Evolutionary conservation across 306 rosid genomes (phyloP).

Genomic region (Bauhinia variegata): DNA sequence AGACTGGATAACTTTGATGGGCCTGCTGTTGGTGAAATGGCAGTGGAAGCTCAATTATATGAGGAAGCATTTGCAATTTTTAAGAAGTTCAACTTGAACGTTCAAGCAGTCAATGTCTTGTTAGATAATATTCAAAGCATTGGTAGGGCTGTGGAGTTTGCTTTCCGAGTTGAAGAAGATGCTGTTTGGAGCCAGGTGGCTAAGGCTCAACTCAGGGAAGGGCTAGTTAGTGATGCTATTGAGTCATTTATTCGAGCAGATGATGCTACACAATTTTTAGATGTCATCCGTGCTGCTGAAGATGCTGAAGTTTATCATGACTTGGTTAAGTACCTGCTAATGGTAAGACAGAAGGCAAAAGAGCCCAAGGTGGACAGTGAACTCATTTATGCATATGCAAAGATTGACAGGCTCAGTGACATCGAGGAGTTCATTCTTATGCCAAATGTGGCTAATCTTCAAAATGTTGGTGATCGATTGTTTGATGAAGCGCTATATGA

Average conservation of each 20-base stretch:
- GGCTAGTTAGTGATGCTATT: conserved; percentile 95
- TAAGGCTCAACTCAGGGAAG: conserved; percentile 96
- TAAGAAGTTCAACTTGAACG: conserved; percentile 98
- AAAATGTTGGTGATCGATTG: conserved; percentile 91
- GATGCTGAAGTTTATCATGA: conserved; percentile 82
- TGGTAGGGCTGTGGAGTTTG: conserved; percentile 97
- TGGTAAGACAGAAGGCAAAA: conserved; percentile 94
- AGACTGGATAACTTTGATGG: conserved; percentile 98
- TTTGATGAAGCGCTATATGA: conserved; percentile 93
- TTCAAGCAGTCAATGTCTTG: conserved; percentile 95
- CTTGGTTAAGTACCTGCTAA: conserved; percentile 90
- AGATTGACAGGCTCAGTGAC: conserved; percentile 93
- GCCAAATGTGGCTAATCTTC: conserved; percentile 99
- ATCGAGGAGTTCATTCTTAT: conserved; percentile 96
- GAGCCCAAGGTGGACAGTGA: conserved; percentile 99
- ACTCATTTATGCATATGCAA: conserved; percentile 97
- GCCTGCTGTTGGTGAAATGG: conserved; percentile 97
- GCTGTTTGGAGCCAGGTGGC: conserved; percentile 99
- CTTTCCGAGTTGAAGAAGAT: conserved; percentile 98
- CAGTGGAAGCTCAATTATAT: conserved; percentile 87
- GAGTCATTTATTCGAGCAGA: conserved; percentile 98
- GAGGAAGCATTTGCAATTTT: conserved; percentile 96
- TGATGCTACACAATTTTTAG: conserved; percentile 91
- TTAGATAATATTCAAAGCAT: conserved; percentile 85
- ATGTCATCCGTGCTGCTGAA: conserved; percentile 88